phyloP scores from a whole-genome alignment of 805 yeast species.

The Candida ulmi region DNA sequence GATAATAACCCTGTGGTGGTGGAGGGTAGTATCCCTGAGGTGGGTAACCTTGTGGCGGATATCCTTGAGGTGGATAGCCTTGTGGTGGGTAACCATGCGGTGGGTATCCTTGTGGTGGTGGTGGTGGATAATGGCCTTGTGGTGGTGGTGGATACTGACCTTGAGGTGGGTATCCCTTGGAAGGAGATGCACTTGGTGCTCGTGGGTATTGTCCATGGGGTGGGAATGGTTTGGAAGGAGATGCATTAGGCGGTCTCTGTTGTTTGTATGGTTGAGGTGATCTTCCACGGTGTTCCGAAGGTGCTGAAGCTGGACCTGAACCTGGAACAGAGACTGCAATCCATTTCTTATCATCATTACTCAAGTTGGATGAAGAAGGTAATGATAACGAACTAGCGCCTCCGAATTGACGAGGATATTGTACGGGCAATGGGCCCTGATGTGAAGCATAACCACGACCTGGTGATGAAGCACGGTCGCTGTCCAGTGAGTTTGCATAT shows the following conservation, averaged over 20 bases:
- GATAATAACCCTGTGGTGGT: constrained; percentile 13
- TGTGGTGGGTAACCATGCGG: constrained; percentile 16
- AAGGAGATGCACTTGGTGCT: too few relatives aligned
- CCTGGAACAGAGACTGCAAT: too few relatives aligned
- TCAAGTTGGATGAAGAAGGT: not conserved
- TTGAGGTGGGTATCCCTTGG: too few relatives aligned
- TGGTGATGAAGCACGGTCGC: not conserved
- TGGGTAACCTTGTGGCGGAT: constrained; percentile 12
- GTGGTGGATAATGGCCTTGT: constrained; percentile 13
- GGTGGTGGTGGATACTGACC: constrained; percentile 7
- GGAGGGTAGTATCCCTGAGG: constrained; percentile 9
- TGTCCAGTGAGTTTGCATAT: not conserved
- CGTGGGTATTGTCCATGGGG: constrained; percentile 7
- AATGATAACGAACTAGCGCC: too few relatives aligned
- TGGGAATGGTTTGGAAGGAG: constrained; percentile 1
- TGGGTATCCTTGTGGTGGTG: constrained; percentile 15
- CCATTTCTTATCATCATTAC: too few relatives aligned
- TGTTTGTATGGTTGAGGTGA: not conserved
- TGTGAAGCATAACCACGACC: not conserved
- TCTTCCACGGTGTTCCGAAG: too few relatives aligned
- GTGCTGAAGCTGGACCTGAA: too few relatives aligned
- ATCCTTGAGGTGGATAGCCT: constrained; percentile 12
- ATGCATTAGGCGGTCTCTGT: constrained; percentile 1
- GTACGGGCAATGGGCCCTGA: not conserved
- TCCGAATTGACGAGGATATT: too few relatives aligned